These are phyloP conservation scores for Ambrosia trifida DNA, from an alignment of 129 eudicot genomes.

Conservation along the genomic window DNA sequence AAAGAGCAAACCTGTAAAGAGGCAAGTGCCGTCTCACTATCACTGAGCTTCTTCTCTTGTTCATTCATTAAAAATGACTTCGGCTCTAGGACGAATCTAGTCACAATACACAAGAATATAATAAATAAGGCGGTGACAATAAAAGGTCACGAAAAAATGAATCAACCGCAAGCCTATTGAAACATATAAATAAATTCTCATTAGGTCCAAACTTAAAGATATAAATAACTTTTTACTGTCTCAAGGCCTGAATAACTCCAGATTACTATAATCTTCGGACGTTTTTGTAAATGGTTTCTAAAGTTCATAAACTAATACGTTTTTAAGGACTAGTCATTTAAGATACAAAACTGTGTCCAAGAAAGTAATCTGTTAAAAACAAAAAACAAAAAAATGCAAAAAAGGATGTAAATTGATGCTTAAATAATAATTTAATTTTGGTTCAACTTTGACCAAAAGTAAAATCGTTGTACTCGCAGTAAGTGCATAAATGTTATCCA, in stretches of 20 bases:
- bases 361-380: background rate
- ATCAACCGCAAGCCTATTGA: background rate
- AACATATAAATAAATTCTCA: background rate
- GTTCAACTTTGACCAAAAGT: constrained; percentile 5
- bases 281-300: constrained; percentile 14
- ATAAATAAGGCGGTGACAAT: background rate
- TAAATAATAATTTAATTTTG: background rate
- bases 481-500: constrained; percentile 23
- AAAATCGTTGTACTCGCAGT: constrained; percentile 11
- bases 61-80: constrained; percentile 79
- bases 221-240: background rate
- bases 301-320: background rate
- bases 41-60: constrained; percentile 76
- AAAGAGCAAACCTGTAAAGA: constrained; percentile 71
- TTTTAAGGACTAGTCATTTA: background rate
- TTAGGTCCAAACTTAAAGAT: constrained; percentile 6
- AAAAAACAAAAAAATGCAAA: constrained; percentile 4
- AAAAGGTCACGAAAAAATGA: background rate
- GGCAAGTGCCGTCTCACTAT: constrained; percentile 81
- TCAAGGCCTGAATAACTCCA: constrained; percentile 10
- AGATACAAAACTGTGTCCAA: background rate
- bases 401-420: background rate
- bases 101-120: constrained; percentile 14
- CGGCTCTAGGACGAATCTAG: constrained; percentile 91
- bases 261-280: background rate